Percentiles rank a stretch among this genome's conserved stretches.
Evolutionary conservation across 345 rosid genomes (phyloP).

Genomic region (Turnera subulata): DNA sequence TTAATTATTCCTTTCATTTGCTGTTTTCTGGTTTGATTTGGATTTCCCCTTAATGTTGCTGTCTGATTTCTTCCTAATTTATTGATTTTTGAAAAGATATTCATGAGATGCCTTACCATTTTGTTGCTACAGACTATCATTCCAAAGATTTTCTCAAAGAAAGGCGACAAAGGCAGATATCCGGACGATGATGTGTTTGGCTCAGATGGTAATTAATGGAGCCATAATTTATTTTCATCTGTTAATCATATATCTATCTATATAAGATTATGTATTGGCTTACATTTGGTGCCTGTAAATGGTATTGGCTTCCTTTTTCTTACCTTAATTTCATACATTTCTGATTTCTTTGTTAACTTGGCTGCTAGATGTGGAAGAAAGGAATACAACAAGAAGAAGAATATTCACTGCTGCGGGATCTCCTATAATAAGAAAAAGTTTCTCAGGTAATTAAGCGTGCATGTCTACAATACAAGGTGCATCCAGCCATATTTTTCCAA

Average conservation of each 20-base stretch:
- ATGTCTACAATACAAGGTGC: too few species aligned
- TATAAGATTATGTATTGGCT: too few species aligned
- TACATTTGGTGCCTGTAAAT: too few species aligned
- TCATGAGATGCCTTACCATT: not conserved
- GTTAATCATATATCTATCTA: not conserved
- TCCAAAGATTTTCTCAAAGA: conserved; percentile 68
- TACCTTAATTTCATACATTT: not conserved
- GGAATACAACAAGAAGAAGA: conserved; percentile 31
- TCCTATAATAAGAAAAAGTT: conserved; percentile 49
- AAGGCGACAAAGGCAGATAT: conserved; percentile 32
- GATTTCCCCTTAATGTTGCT: too few species aligned
- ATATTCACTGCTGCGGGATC: conserved; percentile 45
- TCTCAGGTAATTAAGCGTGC: too few species aligned
- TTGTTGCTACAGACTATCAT: conserved; percentile 38
- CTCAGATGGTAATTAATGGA: conserved; percentile 26
- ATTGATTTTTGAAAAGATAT: too few species aligned
- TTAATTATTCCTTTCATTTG: not conserved
- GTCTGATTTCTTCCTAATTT: too few species aligned
- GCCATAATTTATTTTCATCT: conserved; percentile 7
- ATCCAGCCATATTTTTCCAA: conserved; percentile 3
- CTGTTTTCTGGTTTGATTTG: not conserved
- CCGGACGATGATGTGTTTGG: conserved; percentile 28
- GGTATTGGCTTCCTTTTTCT: too few species aligned
- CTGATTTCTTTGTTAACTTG: too few species aligned
- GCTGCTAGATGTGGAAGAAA: conserved; percentile 45